A percentile compares a stretch with the other conserved stretches of the same genome.
These are phyloP conservation scores for Didymella pinodella DNA, from an alignment of 2,329 filamentous ascomycete genomes.

Conservation along the genomic window DNA sequence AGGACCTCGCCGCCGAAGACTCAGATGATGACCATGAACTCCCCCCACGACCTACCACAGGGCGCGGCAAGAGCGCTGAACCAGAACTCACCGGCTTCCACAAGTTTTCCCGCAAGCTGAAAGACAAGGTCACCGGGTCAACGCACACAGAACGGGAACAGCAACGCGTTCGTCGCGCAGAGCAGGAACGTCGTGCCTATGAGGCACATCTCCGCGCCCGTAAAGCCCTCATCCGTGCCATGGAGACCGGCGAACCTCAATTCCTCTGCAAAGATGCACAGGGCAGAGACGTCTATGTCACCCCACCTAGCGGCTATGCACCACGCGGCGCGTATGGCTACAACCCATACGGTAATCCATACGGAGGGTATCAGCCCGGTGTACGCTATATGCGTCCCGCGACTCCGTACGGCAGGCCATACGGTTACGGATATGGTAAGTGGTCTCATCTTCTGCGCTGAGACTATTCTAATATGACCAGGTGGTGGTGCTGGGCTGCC, in stretches of 20 bases:
- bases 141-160: conserved; percentile 64
- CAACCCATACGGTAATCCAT: conserved; percentile 55
- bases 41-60: conserved; percentile 11
- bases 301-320: conserved; percentile 59
- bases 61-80: conserved; percentile 14
- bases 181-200: conserved; percentile 62
- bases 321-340: conserved; percentile 53
- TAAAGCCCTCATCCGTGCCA: conserved; percentile 59
- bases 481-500: conserved; percentile 47
- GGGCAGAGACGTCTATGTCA: conserved; percentile 66
- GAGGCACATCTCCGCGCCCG: conserved; percentile 61
- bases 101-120: conserved; percentile 64
- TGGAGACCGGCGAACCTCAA: conserved; percentile 64
- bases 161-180: conserved; percentile 56
- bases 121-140: conserved; percentile 65
- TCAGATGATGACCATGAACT: conserved; percentile 43
- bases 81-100: conserved; percentile 48
- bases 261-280: conserved; percentile 62
- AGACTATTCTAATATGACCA: conserved; percentile 14
- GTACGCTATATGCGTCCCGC: conserved; percentile 59
- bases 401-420: conserved; percentile 55
- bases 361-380: conserved; percentile 59
- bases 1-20: conserved; percentile 57
- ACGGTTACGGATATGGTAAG: conserved; percentile 49
- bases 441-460: neutral